Base-by-base conservation (phyloP, 2,329 filamentous ascomycete species). In the Pseudogymnoascus sp. region DNA sequence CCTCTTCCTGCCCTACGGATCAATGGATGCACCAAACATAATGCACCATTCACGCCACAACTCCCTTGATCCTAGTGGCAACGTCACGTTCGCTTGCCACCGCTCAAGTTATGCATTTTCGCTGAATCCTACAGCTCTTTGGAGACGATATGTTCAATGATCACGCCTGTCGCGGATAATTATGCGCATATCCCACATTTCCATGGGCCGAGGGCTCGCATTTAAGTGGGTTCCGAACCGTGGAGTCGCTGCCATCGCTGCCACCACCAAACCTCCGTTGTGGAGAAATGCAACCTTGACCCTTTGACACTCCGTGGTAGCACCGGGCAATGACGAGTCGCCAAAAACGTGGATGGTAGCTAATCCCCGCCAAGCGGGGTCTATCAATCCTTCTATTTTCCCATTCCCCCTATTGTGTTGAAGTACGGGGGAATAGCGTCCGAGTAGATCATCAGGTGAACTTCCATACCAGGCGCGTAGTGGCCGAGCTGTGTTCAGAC, bases 371-470 rank as follows among this genome's bases (percentile, higher is more conserved):
- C 11, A 18, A 14, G 47, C 47, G 47, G 47, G 47, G 47, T 53
- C 47, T 53, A 53, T 53, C 28, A 53, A 33, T 53, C 47, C 47
- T 53, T 20, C 47, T 6, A 6, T 53, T 15, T 20, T 25, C 2
- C 28, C 28, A 53, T 20, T 20, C 47, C 15, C 47, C 28, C 47
- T 33, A 33, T 53, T 33, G 14, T 53, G 43, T 50, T 50, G 47
- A 15, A 14, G 47, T 53, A 53, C 47, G 47, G 47, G 47, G 47
- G n/a, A 33, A 53, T 20, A 53, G 47, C 28, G n/a, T 53, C 47
- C 47, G 47, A 53, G 47, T 3, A 53, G 47, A 53, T 53, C 47
- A 33, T 53, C 47, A 33, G 47, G 47, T 53, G 47, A 53, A 53
- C 25, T 33, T 53, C 47, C 47, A 53, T 9, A 33, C 15, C n/a